These are phyloP conservation scores for Brassica napus DNA, from an alignment of 345 rosid genomes.

Conservation along the genomic window Da-Ae NC_063442.1:30706501-30707000, in stretches of 20 bases:
- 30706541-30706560: too few relatives aligned
- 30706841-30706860: slow-evolving; percentile 16
- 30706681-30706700: too few relatives aligned
- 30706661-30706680: too few relatives aligned
- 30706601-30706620: not conserved
- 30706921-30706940: not conserved
- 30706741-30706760: too few relatives aligned
- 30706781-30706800: too few relatives aligned
- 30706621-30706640: not conserved
- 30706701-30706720: too few relatives aligned
- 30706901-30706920: not conserved
- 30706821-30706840: slow-evolving; percentile 9
- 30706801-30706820: too few relatives aligned
- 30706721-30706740: too few relatives aligned
- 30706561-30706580: not conserved
- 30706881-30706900: slow-evolving; percentile 16
- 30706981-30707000: not conserved
- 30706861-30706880: slow-evolving; percentile 27
- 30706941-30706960: not conserved
- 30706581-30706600: not conserved
- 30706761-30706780: too few relatives aligned
- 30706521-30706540: too few relatives aligned
- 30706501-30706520: too few relatives aligned
- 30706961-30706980: not conserved
- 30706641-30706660: too few relatives aligned